Evolutionary conservation across 495 filamentous ascomycete genomes (phyloP), one percentile per base, ranked within the genome.

Genomic region (Lasiosphaeris hirsuta): DNA sequence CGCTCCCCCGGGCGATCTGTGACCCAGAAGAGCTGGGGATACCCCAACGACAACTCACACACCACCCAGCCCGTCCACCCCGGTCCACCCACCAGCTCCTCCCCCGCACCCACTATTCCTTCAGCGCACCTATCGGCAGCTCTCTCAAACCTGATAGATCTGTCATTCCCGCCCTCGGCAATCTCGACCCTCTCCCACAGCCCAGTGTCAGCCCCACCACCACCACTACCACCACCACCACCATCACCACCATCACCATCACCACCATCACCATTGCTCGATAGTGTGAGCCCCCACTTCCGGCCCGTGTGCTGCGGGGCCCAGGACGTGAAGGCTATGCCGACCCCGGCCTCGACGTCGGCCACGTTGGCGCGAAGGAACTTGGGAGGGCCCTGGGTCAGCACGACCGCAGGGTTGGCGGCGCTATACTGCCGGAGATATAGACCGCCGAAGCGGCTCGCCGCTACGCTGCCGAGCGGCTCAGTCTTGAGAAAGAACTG

Each of bases 11-110:
- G 13, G 11, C 34, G 9, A 9, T 30, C 19, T 11, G 45, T 49
- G 13, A 49, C 34, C 45, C 45, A 49, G 30, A 49, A 49, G 19
- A 49, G 45, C 45, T 49, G 45, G 10, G 45, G 45, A 49, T 49
- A 18, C 1, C 45, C 45, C 7, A 49, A 18, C 45, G 17, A 49
- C 45, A 7, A 49, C 19, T 49, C 19, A 34, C 45, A 49, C 18
- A 15, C 45, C 45, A 49, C 34, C 45, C 45, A 49, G 19, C 45
- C 45, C 15, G 18, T 13, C 45, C 45, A 49, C 45, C 4, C 18
- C 10, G 33, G 17, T 30, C 45, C 45, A 13, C 30, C 45, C 10
- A 23, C 18, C 17, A 49, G 14, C 45, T 23, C 45, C 2, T 49
- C 17, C 23, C 23, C 23, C 23, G 23, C 5, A 4, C 3, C 45